phyloP scores from a whole-genome alignment of 257 asterid species.

The Solanum pennellii region DNA sequence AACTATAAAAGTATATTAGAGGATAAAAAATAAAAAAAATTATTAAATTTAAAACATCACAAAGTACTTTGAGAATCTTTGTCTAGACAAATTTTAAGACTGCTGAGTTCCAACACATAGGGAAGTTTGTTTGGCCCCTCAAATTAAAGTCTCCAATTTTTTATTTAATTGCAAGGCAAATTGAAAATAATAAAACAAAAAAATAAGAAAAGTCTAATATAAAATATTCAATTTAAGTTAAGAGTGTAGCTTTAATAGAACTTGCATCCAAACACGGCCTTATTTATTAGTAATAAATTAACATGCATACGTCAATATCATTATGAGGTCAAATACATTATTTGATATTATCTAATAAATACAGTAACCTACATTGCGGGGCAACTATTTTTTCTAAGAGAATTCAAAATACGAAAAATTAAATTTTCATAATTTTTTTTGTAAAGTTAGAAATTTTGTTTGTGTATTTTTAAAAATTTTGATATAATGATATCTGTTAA shows the following conservation, averaged over 20 bases:
- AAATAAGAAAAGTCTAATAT: background rate
- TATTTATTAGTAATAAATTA: background rate
- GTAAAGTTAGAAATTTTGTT: too few relatives aligned
- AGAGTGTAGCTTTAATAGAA: background rate
- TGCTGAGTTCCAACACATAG: background rate
- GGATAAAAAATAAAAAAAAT: background rate
- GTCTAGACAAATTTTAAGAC: background rate
- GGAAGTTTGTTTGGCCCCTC: background rate
- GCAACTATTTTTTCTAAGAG: background rate
- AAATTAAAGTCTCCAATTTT: background rate
- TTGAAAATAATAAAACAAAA: background rate
- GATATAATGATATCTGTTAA: background rate
- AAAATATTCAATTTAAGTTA: background rate
- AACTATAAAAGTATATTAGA: background rate
- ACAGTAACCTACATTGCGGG: fast-evolving
- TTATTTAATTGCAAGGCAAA: background rate
- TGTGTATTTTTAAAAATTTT: too few relatives aligned
- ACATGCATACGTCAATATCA: background rate
- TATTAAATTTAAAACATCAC: background rate
- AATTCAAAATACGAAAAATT: too few relatives aligned
- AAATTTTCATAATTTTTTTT: too few relatives aligned
- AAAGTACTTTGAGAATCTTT: background rate
- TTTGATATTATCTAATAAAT: background rate
- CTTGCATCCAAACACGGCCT: background rate
- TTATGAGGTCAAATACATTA: background rate